Evolutionary conservation across 1,139 yeast species (phyloP), one percentile per base, ranked within the genome.

Genomic region (Taphrina communis): DNA sequence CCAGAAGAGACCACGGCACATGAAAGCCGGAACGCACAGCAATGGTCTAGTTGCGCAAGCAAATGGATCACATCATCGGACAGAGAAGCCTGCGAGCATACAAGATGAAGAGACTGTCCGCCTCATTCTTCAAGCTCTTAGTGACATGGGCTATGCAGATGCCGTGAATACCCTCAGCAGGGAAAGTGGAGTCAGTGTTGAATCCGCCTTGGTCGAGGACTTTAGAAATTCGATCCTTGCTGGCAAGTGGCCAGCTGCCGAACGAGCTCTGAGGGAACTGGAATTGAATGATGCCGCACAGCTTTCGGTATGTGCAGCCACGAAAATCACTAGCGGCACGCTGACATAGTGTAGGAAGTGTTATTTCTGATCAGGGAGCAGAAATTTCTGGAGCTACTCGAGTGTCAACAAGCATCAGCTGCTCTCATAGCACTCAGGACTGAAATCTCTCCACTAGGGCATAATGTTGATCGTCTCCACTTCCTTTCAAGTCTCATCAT

Each of bases 381-480:
- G 72, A 73, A 76, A 70, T 74, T 79, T 80, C 61, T 78, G 74
- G 87, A 84, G 71, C 73, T 79, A 14, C 73, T 84, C 11, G 74
- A 77, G 11, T 74, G 74, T 14, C 76, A 78, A 11, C 77, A 80
- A 61, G 75, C 80, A 5, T 73, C 77, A 12, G 74, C 74, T 38
- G 86, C 88, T 0, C 75, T 86, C 8, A 69, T 75, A 17, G 79
- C 84, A 36, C 74, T 86, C 55, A 79, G 87, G 69, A 76, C 77
- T 38, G 79, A 78, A 66, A 72, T 79, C 46, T 73, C 79, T 14
- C 75, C 76, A 63, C 73, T 79, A 70, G 46, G 73, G 59, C 57
- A 68, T 70, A 73, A 76, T 39, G 51, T 55, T 8, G 65, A 68
- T 19, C 71, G 70, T 6, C 61, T 73, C 11, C 75, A 73, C 52